phyloP scores from a whole-genome alignment of 345 rosid genomes.

The Moricandia arvensis region DNA sequence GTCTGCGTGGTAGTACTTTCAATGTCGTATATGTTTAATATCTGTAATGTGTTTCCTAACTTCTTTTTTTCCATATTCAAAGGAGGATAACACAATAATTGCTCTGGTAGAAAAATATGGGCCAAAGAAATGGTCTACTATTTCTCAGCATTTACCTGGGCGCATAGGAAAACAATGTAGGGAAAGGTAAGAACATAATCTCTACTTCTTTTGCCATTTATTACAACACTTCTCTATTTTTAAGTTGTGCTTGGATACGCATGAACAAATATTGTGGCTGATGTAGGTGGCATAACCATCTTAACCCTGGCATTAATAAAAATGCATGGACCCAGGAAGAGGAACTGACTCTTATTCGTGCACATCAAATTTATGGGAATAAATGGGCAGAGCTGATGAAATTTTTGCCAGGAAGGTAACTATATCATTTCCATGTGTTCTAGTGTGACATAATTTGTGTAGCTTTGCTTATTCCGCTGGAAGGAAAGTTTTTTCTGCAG shows the following conservation, averaged over 20 bases:
- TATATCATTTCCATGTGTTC: background rate
- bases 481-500: too few relatives aligned
- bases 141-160: slow-evolving; percentile 96
- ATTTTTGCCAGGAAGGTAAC: slow-evolving; percentile 95
- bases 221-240: background rate
- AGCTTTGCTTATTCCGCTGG: background rate
- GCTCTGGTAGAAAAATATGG: slow-evolving; percentile 83
- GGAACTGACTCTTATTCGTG: slow-evolving; percentile 91
- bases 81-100: slow-evolving; percentile 83
- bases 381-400: slow-evolving; percentile 98
- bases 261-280: slow-evolving; percentile 25
- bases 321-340: slow-evolving; percentile 99
- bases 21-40: background rate
- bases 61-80: slow-evolving; percentile 17
- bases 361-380: slow-evolving; percentile 95
- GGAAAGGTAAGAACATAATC: slow-evolving; percentile 61
- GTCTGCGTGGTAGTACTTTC: background rate
- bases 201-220: slow-evolving; percentile 8
- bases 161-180: slow-evolving; percentile 99
- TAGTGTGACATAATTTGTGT: background rate
- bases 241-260: background rate
- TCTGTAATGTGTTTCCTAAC: slow-evolving; percentile 11
- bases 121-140: slow-evolving; percentile 98
- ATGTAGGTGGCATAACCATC: slow-evolving; percentile 99
- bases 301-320: slow-evolving; percentile 91